Conservation (phyloP, 768 basidiomycete genomes). For the Panaeolus cyanescens region DNA sequence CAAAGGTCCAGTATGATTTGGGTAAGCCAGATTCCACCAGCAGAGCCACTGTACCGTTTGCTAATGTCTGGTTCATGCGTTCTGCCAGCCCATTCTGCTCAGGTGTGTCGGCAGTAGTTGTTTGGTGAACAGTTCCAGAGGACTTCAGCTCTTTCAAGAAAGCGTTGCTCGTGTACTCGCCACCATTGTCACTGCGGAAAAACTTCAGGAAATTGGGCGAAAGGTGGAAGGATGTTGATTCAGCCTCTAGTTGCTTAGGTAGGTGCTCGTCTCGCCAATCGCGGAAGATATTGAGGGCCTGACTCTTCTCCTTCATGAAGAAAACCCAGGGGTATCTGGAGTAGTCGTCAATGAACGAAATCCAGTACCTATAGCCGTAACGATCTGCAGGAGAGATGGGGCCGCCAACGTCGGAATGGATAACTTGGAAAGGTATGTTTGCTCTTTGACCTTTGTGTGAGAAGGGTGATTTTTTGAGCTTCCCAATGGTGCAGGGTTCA, state of each 20-base stretch:
- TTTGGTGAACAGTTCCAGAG: constrained; percentile 6
- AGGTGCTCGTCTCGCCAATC: no score
- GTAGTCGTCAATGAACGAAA: constrained; percentile 30
- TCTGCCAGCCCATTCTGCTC: constrained; percentile 49
- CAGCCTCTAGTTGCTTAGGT: constrained; percentile 15
- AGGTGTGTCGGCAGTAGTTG: constrained; percentile 17
- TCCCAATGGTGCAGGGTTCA: constrained; percentile 16
- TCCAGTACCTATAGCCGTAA: constrained; percentile 27
- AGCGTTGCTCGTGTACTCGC: constrained; percentile 30
- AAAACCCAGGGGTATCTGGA: constrained; percentile 16
- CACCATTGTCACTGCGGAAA: constrained; percentile 36
- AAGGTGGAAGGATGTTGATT: constrained; percentile 26
- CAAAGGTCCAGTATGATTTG: constrained; percentile 23
- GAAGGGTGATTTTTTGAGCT: constrained; percentile 16
- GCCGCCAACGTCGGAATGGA: constrained; percentile 30
- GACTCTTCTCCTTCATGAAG: constrained; percentile 24
- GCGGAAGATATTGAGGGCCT: constrained; percentile 25
- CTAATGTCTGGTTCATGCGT: constrained; percentile 31
- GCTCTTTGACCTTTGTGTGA: background rate
- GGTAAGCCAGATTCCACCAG: constrained; percentile 21
- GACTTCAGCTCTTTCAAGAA: constrained; percentile 7
- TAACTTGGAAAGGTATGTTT: constrained; percentile 1
- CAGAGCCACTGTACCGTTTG: constrained; percentile 21
- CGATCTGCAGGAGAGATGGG: background rate
- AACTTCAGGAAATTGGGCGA: constrained; percentile 4